phyloP scores from a whole-genome alignment of 495 filamentous ascomycete species.

The Penicillium canescens region DNA sequence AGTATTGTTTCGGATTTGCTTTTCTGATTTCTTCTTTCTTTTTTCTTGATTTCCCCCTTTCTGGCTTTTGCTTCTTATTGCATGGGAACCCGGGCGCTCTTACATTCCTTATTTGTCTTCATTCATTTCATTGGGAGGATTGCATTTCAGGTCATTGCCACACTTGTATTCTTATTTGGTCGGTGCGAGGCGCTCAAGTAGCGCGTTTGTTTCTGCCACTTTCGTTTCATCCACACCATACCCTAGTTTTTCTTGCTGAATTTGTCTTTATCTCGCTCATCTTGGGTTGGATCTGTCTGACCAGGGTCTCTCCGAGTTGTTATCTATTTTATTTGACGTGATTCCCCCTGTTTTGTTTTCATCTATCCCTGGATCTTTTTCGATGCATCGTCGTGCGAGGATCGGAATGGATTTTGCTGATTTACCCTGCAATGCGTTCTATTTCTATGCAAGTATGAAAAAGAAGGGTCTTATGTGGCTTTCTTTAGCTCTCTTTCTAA shows the following conservation, averaged over 20 bases:
- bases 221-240: conserved; percentile 32
- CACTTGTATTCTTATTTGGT: conserved; percentile 36
- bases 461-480: conserved; percentile 17
- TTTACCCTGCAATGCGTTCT: conserved; percentile 19
- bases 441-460: conserved; percentile 19
- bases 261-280: conserved; percentile 15
- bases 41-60: conserved; percentile 9
- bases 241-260: conserved; percentile 25
- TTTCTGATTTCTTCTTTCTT: conserved; percentile 15
- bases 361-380: conserved; percentile 19
- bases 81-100: conserved; percentile 44
- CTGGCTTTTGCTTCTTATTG: conserved; percentile 20
- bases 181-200: conserved; percentile 21
- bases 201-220: conserved; percentile 30
- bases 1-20: conserved; percentile 42
- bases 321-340: conserved; percentile 23
- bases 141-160: conserved; percentile 39
- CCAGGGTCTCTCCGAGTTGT: conserved; percentile 3
- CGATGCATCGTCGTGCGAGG: conserved; percentile 30
- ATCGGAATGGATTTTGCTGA: conserved; percentile 29
- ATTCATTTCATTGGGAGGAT: conserved; percentile 31
- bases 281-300: conserved; percentile 1
- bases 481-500: conserved; percentile 15
- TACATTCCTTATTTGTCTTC: conserved; percentile 27
- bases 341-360: conserved; percentile 27